Percentiles rank a stretch among this genome's conserved stretches.
Conservation (phyloP, 2,329 filamentous ascomycete species). For the Penicillium italicum region DNA sequence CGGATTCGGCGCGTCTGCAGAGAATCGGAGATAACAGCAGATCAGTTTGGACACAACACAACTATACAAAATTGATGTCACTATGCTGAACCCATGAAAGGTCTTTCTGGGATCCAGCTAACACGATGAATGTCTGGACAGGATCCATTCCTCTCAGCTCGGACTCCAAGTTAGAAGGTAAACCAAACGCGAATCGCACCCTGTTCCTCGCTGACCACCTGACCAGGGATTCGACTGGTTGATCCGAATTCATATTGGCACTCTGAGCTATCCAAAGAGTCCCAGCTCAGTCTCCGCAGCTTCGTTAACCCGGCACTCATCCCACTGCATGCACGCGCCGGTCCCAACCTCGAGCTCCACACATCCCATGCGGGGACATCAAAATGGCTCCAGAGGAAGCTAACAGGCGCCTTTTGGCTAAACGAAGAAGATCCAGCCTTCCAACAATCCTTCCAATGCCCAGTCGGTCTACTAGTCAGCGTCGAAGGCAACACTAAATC, state of each 20-base stretch:
- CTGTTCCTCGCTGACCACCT: slow-evolving; percentile 13
- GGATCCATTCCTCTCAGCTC: slow-evolving; percentile 31
- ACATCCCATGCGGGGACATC: slow-evolving; percentile 30
- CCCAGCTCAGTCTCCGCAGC: slow-evolving; percentile 32
- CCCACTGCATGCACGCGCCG: slow-evolving; percentile 40
- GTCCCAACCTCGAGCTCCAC: slow-evolving; percentile 41
- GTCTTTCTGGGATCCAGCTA: not conserved
- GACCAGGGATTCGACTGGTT: slow-evolving; percentile 34
- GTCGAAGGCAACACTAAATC: slow-evolving; percentile 25
- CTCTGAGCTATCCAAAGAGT: slow-evolving; percentile 33
- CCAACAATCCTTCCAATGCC: slow-evolving; percentile 35
- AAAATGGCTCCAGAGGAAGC: slow-evolving; percentile 39
- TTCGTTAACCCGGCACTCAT: slow-evolving; percentile 42
- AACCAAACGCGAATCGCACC: slow-evolving; percentile 9
- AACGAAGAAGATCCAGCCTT: slow-evolving; percentile 32
- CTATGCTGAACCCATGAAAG: slow-evolving; percentile 16
- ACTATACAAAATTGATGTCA: not conserved
- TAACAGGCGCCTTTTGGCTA: slow-evolving; percentile 36
- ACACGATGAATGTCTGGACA: slow-evolving; percentile 40
- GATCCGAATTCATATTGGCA: slow-evolving; percentile 34
- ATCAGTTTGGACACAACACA: not conserved
- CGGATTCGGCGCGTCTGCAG: slow-evolving; percentile 15
- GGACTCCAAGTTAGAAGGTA: slow-evolving; percentile 33
- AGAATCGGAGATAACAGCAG: slow-evolving; percentile 7
- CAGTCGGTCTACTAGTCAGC: slow-evolving; percentile 37